Evolutionary conservation across 108 stramenopile species (phyloP).

Genomic region (Skeletonema grethae): DNA sequence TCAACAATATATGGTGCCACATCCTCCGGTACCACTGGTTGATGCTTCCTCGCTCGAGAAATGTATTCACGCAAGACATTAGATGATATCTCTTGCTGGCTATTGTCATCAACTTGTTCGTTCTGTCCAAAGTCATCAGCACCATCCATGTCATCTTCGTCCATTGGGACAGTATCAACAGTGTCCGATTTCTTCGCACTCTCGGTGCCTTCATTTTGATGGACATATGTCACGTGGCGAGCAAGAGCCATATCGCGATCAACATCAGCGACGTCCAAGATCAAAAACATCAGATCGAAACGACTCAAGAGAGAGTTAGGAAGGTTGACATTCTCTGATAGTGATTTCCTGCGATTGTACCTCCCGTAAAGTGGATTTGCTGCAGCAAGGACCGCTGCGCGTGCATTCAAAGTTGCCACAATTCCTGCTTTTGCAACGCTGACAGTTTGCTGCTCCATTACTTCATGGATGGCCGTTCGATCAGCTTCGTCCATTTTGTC

Average conservation of each 20-base stretch:
- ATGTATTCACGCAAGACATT: slow-evolving; percentile 94
- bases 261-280: slow-evolving; percentile 90
- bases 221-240: slow-evolving; percentile 96
- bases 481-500: slow-evolving; percentile 93
- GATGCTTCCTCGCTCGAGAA: slow-evolving; percentile 85
- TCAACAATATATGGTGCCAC: slow-evolving; percentile 96
- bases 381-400: slow-evolving; percentile 97
- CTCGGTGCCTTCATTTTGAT: slow-evolving; percentile 89
- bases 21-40: slow-evolving; percentile 91
- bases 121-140: slow-evolving; percentile 10
- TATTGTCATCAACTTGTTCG: slow-evolving; percentile 42
- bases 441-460: slow-evolving; percentile 99
- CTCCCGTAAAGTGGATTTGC: slow-evolving; percentile 98
- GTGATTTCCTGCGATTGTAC: slow-evolving; percentile 86
- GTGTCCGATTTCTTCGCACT: slow-evolving; percentile 19
- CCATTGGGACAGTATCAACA: slow-evolving; percentile 23
- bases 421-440: slow-evolving; percentile 98
- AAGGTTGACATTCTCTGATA: slow-evolving; percentile 96
- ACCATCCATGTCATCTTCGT: slow-evolving; percentile 42
- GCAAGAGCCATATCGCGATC: slow-evolving; percentile 95
- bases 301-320: slow-evolving; percentile 97
- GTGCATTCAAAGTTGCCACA: slow-evolving; percentile 98
- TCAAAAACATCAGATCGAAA: slow-evolving; percentile 98
- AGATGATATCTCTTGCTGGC: slow-evolving; percentile 58
- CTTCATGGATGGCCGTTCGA: slow-evolving; percentile 99